Evolutionary conservation across 495 filamentous ascomycete genomes (phyloP).

Genomic region (Rostrohypoxylon terebratum): DNA sequence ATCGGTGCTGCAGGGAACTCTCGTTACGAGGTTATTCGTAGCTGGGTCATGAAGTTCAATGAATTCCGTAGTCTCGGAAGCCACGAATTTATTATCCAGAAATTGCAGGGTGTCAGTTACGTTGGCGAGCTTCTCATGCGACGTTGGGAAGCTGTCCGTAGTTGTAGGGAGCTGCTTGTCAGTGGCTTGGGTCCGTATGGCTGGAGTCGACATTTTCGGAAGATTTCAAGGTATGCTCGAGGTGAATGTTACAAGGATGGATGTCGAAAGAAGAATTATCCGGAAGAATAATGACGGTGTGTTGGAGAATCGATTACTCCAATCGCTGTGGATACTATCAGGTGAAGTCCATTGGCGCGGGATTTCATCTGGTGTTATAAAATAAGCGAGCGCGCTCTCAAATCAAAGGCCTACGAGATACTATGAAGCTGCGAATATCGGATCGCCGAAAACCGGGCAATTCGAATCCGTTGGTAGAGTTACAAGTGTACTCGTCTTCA

Average conservation of each 20-base stretch:
- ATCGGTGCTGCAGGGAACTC: conserved; percentile 95
- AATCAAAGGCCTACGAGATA: neutral
- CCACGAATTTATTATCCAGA: conserved; percentile 87
- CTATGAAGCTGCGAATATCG: conserved; percentile 1
- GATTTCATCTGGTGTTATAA: neutral
- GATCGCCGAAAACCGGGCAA: neutral
- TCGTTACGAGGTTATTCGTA: conserved; percentile 96
- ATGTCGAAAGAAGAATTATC: neutral
- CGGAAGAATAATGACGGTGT: neutral
- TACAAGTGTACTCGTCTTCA: neutral
- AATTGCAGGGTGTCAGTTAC: conserved; percentile 90
- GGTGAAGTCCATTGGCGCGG: neutral
- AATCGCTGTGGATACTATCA: neutral
- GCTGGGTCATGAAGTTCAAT: conserved; percentile 96
- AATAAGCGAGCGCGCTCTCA: neutral
- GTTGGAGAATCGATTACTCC: neutral
- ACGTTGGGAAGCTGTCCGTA: conserved; percentile 78
- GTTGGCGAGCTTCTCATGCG: conserved; percentile 79
- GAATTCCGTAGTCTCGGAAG: conserved; percentile 80
- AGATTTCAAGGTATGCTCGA: neutral
- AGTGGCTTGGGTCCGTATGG: neutral
- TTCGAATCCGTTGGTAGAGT: neutral
- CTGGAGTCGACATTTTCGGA: neutral
- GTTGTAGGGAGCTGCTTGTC: conserved; percentile 52
- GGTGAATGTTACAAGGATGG: neutral